Evolutionary conservation across 139 green algal genomes (phyloP).

Genomic region (Picochlorum costavermella): DNA sequence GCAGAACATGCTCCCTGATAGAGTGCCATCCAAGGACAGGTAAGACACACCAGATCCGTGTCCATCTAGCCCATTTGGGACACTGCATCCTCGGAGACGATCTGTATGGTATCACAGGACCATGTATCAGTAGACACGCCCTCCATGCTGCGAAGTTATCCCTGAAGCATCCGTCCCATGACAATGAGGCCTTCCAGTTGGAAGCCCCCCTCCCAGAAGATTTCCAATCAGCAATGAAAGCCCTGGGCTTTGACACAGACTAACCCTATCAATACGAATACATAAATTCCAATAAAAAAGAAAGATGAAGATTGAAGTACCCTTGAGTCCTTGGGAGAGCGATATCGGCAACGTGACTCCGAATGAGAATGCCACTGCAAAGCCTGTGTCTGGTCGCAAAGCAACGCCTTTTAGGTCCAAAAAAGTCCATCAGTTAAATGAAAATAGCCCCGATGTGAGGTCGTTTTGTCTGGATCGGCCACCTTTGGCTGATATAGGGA

Average conservation of each 20-base stretch:
- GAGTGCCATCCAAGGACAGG: constrained; percentile 31
- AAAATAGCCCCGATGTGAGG: neutral
- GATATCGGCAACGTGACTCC: neutral
- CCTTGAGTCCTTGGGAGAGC: neutral
- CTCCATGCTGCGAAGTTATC: constrained; percentile 51
- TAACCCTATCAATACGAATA: no score
- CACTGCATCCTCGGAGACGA: constrained; percentile 53
- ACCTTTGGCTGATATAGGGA: neutral
- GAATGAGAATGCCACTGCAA: neutral
- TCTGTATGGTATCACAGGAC: constrained; percentile 46
- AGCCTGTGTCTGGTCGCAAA: neutral
- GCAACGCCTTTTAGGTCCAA: neutral
- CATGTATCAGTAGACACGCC: constrained; percentile 55
- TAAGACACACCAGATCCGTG: constrained; percentile 56
- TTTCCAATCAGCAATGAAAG: neutral
- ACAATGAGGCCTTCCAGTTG: neutral
- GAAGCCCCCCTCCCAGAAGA: neutral
- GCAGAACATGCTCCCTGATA: constrained; percentile 11
- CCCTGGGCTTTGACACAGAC: neutral
- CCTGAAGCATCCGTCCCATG: constrained; percentile 37
- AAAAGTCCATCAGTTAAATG: neutral
- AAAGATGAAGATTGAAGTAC: constrained; percentile 1
- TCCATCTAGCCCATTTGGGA: constrained; percentile 49
- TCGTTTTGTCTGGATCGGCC: neutral
- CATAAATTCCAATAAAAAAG: no score